A percentile compares a stretch with the other conserved stretches of the same genome.
Conservation (phyloP, 441 rosid genomes). For the Croton setiger region DNA sequence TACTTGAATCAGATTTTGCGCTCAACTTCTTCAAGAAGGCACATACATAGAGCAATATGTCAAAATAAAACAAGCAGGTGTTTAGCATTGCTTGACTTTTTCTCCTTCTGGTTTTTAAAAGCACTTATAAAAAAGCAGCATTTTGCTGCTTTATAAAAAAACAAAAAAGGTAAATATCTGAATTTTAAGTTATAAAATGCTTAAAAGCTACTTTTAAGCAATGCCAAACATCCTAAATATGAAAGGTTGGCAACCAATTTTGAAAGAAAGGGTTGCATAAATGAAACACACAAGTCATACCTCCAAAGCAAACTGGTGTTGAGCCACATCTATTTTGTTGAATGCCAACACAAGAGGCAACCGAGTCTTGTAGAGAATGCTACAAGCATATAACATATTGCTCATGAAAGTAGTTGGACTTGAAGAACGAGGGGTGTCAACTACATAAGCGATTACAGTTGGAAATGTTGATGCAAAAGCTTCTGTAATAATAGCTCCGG, state of each 20-base stretch:
- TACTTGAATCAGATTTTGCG: not conserved
- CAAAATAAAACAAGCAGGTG: not conserved
- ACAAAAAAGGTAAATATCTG: no score
- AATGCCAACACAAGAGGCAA: constrained; percentile 89
- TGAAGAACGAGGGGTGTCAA: constrained; percentile 89
- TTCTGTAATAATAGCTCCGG: constrained; percentile 97
- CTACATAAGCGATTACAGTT: constrained; percentile 79
- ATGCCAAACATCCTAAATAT: not conserved
- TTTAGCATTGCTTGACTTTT: no score
- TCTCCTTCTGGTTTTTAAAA: no score
- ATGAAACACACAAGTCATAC: constrained; percentile 31
- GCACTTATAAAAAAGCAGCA: no score
- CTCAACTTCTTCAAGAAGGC: not conserved
- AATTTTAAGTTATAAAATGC: no score
- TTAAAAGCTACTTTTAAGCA: no score
- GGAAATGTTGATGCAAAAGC: constrained; percentile 98
- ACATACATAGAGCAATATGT: not conserved
- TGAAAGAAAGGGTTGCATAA: not conserved
- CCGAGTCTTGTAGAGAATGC: constrained; percentile 91
- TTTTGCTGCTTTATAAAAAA: no score
- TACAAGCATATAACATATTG: constrained; percentile 97
- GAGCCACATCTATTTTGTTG: constrained; percentile 93
- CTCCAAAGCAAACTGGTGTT: constrained; percentile 94
- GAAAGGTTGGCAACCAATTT: not conserved
- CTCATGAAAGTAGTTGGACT: constrained; percentile 95